Conservation (phyloP, 495 filamentous ascomycete genomes). For the Penicillium silybi region DNA sequence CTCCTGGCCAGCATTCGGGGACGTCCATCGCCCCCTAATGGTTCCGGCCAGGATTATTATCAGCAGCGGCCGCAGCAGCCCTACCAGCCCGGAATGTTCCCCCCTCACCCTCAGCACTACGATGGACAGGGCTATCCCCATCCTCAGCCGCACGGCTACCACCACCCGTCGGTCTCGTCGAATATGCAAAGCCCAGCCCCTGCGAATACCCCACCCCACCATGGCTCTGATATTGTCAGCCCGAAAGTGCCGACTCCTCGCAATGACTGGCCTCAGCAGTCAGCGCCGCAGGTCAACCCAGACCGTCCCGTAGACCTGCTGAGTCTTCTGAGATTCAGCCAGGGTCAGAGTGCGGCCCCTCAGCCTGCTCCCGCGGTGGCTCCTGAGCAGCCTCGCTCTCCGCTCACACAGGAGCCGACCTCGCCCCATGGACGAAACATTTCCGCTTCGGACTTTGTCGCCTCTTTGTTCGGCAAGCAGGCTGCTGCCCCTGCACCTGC, state of each 20-base stretch:
- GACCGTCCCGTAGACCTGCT: conserved; percentile 70
- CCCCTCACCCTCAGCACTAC: conserved; percentile 33
- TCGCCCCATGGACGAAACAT: conserved; percentile 49
- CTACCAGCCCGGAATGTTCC: conserved; percentile 33
- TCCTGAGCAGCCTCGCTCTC: conserved; percentile 36
- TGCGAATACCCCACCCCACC: conserved; percentile 39
- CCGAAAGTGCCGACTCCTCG: conserved; percentile 43
- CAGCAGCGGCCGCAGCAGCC: conserved; percentile 25
- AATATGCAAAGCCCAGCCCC: conserved; percentile 43
- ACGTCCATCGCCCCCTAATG: conserved; percentile 37
- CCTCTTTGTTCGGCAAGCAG: conserved; percentile 50
- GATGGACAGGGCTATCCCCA: conserved; percentile 37
- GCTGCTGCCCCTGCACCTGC: conserved; percentile 25
- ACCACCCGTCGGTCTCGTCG: conserved; percentile 46
- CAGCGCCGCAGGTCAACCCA: conserved; percentile 37
- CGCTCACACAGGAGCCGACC: conserved; percentile 32
- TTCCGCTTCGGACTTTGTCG: conserved; percentile 61
- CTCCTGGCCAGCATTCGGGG: conserved; percentile 46
- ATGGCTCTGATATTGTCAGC: conserved; percentile 49
- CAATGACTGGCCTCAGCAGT: conserved; percentile 29
- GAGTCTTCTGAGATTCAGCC: conserved; percentile 82
- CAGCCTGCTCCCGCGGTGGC: conserved; percentile 20
- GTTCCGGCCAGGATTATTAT: conserved; percentile 31
- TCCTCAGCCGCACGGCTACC: conserved; percentile 37
- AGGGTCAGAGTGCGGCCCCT: conserved; percentile 34